Evolutionary conservation across 176 grass and related monocot species (phyloP).

Genomic region (Oryza longistaminata): DNA sequence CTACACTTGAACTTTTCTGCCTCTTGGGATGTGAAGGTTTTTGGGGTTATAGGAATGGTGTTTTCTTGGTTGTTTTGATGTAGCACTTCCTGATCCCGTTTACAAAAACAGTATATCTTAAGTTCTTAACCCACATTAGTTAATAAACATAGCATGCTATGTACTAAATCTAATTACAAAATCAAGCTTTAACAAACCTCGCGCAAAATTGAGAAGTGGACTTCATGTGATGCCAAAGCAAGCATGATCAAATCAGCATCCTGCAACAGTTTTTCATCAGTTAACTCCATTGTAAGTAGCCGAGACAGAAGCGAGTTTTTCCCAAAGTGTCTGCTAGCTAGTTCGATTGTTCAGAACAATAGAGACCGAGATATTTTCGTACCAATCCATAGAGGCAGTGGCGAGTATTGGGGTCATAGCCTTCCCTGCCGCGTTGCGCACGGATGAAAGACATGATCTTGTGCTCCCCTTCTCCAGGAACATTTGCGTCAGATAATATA

Average conservation of each 20-base stretch:
- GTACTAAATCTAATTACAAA: background rate
- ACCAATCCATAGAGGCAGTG: slow-evolving; percentile 88
- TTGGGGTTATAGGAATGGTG: background rate
- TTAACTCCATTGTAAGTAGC: background rate
- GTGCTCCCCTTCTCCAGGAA: slow-evolving; percentile 95
- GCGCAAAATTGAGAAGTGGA: slow-evolving; percentile 76
- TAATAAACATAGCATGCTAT: background rate
- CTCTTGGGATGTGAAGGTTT: slow-evolving; percentile 17
- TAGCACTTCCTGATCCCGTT: slow-evolving; percentile 8
- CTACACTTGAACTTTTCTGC: background rate
- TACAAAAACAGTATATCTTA: background rate
- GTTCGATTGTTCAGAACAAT: background rate
- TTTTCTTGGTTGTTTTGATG: background rate
- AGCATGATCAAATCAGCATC: slow-evolving; percentile 91
- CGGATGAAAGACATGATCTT: slow-evolving; percentile 86
- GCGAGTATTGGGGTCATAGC: slow-evolving; percentile 71
- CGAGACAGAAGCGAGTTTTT: background rate
- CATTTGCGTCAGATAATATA: slow-evolving; percentile 73
- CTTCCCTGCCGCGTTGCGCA: slow-evolving; percentile 47
- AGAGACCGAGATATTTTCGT: background rate
- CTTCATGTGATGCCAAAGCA: slow-evolving; percentile 74
- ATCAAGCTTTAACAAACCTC: slow-evolving; percentile 39
- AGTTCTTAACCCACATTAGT: background rate
- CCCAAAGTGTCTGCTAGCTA: background rate
- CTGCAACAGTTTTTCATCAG: slow-evolving; percentile 34